Conservation (phyloP, 169 alveolate genomes). For the Cystoisospora suis region DNA sequence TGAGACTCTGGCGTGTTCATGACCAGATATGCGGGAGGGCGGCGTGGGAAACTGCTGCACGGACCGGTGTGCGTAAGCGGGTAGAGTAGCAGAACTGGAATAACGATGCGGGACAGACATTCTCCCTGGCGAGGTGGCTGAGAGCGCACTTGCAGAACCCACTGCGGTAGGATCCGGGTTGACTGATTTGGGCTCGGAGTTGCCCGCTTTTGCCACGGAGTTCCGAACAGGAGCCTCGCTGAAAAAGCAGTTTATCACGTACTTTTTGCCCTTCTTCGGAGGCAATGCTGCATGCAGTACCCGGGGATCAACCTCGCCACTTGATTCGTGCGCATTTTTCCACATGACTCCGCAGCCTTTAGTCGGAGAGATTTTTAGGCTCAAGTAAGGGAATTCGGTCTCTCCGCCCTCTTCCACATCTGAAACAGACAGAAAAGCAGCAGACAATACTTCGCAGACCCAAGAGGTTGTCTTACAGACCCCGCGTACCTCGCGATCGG, state of each 20-base stretch:
- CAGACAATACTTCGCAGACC: neutral
- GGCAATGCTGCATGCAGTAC: slow-evolving; percentile 65
- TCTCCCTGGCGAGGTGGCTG: no score
- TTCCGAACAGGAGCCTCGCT: slow-evolving; percentile 43
- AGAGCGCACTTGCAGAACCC: no score
- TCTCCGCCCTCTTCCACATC: slow-evolving; percentile 63
- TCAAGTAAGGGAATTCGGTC: slow-evolving; percentile 57
- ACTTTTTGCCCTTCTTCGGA: slow-evolving; percentile 60
- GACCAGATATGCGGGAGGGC: no score
- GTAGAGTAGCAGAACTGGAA: no score
- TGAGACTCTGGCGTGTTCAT: no score
- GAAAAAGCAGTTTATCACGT: slow-evolving; percentile 66
- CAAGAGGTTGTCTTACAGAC: neutral
- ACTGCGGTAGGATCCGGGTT: no score
- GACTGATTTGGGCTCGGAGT: no score
- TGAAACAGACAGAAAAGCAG: neutral
- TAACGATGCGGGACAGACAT: no score
- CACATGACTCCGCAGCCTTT: slow-evolving; percentile 60
- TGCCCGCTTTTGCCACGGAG: neutral
- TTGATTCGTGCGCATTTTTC: slow-evolving; percentile 32
- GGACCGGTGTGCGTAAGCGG: no score
- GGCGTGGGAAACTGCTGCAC: no score
- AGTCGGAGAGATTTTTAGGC: slow-evolving; percentile 54
- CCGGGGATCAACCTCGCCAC: slow-evolving; percentile 29
- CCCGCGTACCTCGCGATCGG: no score